Conservation (phyloP, 164 flowering plant species). For the Platanus orientalis region DNA sequence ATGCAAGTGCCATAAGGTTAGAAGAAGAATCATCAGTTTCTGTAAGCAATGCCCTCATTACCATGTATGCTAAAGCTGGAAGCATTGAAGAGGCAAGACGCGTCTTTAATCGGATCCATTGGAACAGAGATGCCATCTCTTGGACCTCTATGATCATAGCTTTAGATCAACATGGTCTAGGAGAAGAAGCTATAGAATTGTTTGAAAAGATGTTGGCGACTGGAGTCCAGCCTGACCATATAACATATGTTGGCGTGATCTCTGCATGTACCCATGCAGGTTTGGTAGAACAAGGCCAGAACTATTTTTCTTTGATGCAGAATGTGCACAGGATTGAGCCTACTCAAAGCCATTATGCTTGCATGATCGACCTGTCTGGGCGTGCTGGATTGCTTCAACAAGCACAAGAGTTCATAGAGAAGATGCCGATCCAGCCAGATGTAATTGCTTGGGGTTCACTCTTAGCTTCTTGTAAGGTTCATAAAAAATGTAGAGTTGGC, state of each 20-base stretch:
- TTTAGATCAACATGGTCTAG: too few relatives aligned
- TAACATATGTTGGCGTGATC: constrained; percentile 86
- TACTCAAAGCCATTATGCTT: constrained; percentile 65
- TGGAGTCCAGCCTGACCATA: constrained; percentile 73
- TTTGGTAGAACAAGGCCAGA: constrained; percentile 54
- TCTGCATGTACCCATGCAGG: constrained; percentile 83
- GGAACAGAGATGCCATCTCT: constrained; percentile 55
- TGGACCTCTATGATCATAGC: constrained; percentile 97
- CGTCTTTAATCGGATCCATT: constrained; percentile 38
- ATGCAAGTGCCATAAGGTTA: too few relatives aligned
- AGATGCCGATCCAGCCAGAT: constrained; percentile 80
- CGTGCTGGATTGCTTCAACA: constrained; percentile 17
- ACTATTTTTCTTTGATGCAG: constrained; percentile 52
- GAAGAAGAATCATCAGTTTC: constrained; percentile 63
- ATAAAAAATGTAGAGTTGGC: constrained; percentile 67
- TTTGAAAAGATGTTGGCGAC: too few relatives aligned
- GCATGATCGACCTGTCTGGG: constrained; percentile 80
- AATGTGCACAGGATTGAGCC: constrained; percentile 57
- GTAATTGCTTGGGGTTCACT: constrained; percentile 88
- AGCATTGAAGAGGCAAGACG: constrained; percentile 46
- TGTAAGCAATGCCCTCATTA: constrained; percentile 65
- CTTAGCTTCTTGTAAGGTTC: constrained; percentile 62
- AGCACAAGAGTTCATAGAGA: constrained; percentile 59
- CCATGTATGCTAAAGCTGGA: constrained; percentile 82
- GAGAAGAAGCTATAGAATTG: too few relatives aligned